Evolutionary conservation across 148 eudicot genomes (phyloP).

Genomic region (Vaccinium macrocarpon): DNA sequence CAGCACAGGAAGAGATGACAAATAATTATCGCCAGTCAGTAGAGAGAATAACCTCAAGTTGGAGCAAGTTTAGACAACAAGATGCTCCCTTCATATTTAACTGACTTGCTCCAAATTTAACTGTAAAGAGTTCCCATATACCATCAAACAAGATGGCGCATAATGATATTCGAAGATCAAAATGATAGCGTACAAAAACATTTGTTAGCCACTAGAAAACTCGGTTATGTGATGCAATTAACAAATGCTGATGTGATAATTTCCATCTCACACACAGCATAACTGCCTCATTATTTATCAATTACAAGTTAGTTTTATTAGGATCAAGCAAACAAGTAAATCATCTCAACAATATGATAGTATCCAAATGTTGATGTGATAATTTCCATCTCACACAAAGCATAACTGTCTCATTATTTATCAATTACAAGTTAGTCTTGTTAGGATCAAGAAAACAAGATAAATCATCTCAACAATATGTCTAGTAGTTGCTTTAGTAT

Average conservation of each 20-base stretch:
- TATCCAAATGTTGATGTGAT: neutral
- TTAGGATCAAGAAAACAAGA: neutral
- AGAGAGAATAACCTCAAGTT: neutral
- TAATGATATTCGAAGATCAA: neutral
- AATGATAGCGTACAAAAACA: neutral
- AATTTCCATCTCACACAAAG: neutral
- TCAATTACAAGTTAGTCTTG: neutral
- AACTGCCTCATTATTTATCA: neutral
- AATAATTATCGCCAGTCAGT: neutral
- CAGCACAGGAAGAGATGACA: slow-evolving; percentile 14
- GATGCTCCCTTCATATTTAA: too few relatives aligned
- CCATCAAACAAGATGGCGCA: neutral
- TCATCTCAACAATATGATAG: neutral
- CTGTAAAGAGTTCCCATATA: neutral
- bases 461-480: neutral
- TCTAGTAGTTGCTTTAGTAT: neutral
- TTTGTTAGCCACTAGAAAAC: neutral
- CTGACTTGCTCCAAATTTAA: neutral
- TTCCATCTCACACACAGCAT: neutral
- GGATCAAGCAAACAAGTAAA: too few relatives aligned
- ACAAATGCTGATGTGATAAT: neutral
- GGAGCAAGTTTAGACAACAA: slow-evolving; percentile 5
- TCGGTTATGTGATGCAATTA: neutral
- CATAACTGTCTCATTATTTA: neutral
- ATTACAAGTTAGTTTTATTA: neutral